Conservation (phyloP, 306 rosid genomes). For the Arachis stenosperma region DNA sequence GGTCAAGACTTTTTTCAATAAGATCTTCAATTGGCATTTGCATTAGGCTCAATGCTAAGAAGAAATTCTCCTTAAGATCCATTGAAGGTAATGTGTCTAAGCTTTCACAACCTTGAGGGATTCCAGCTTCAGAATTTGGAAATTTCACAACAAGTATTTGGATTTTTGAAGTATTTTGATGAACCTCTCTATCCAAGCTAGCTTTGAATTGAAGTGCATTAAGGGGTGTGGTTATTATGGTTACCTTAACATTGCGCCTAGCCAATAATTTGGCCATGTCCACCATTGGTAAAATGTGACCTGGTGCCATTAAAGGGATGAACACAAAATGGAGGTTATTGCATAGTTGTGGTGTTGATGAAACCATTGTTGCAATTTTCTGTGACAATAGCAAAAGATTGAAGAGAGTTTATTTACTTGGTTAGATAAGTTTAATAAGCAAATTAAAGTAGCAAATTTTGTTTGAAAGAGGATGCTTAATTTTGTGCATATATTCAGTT, state of each 20-base stretch:
- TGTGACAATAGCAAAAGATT: background rate
- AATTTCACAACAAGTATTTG: conserved; percentile 39
- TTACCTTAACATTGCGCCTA: conserved; percentile 51
- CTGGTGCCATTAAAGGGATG: conserved; percentile 74
- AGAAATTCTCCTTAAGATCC: conserved; percentile 48
- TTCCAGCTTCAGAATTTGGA: conserved; percentile 40
- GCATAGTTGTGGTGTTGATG: background rate
- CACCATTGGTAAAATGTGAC: conserved; percentile 79
- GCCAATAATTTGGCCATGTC: conserved; percentile 70
- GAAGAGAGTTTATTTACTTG: background rate
- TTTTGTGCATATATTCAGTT: background rate
- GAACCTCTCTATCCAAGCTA: conserved; percentile 42
- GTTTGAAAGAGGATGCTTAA: background rate
- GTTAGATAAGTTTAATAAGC: background rate
- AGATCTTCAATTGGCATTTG: conserved; percentile 44
- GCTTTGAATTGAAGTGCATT: conserved; percentile 52
- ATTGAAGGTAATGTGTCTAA: conserved; percentile 59
- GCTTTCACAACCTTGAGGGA: conserved; percentile 60
- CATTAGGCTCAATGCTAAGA: conserved; percentile 40
- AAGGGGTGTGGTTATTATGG: conserved; percentile 65
- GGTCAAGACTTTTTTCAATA: conserved; percentile 29
- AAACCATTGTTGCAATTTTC: conserved; percentile 23
- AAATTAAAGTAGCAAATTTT: too few species aligned
- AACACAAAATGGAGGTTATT: conserved; percentile 58
- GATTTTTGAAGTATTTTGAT: conserved; percentile 43